Evolutionary conservation across 2,329 filamentous ascomycete genomes (phyloP).

Genomic region (Calonectria naviculata): DNA sequence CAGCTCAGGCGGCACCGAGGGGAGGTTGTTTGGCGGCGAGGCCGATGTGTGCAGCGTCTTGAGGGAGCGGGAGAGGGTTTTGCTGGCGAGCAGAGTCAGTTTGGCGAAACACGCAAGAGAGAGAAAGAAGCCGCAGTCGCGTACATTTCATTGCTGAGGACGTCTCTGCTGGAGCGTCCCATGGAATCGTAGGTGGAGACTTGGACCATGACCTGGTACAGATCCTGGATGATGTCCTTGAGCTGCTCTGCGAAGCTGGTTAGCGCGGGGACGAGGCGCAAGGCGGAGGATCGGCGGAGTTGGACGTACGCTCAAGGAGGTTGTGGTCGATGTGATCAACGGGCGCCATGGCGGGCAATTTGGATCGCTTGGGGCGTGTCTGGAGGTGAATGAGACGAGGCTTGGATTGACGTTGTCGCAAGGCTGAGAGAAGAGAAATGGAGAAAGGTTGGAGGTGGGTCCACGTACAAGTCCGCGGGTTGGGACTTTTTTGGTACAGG

Average conservation of each 20-base stretch:
- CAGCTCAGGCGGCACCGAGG: conserved; percentile 69
- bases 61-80: conserved; percentile 52
- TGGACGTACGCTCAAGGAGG: conserved; percentile 51
- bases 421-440: conserved; percentile 18
- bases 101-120: neutral
- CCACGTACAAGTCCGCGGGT: neutral
- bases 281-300: too few species aligned
- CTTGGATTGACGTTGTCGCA: conserved; percentile 17
- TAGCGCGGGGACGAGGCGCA: neutral
- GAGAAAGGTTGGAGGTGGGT: neutral
- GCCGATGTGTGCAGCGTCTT: conserved; percentile 54
- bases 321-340: conserved; percentile 52
- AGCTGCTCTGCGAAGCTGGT: conserved; percentile 59
- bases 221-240: conserved; percentile 71
- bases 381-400: neutral
- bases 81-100: conserved; percentile 42
- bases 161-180: conserved; percentile 63
- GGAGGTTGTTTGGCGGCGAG: conserved; percentile 55
- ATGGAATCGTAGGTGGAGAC: conserved; percentile 69
- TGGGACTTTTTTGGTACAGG: neutral
- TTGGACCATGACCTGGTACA: conserved; percentile 73
- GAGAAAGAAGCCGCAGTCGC: neutral
- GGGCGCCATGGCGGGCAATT: conserved; percentile 51
- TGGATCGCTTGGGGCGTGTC: neutral
- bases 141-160: conserved; percentile 66